Conservation (phyloP, 805 yeast species). For the Dipodascopsis tothii region DNA sequence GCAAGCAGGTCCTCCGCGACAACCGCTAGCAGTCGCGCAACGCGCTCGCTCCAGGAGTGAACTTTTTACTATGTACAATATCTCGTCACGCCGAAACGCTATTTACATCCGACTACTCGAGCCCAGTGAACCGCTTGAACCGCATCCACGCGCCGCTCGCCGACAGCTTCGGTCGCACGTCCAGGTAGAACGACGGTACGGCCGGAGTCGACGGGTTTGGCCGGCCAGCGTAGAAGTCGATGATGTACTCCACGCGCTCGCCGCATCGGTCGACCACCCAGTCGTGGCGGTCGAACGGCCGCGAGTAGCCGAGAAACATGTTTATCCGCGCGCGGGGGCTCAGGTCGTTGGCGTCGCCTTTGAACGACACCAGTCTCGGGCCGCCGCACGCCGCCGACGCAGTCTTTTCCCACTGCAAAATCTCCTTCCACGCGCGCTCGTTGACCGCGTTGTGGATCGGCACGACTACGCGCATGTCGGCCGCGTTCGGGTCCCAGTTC, state of each 20-base stretch:
- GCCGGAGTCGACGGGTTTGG: constrained; percentile 41
- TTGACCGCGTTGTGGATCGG: constrained; percentile 93
- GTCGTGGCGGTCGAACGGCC: constrained; percentile 94
- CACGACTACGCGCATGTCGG: constrained; percentile 82
- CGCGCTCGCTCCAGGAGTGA: no score
- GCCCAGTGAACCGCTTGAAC: constrained; percentile 52
- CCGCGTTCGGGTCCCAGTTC: constrained; percentile 72
- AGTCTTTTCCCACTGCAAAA: constrained; percentile 68
- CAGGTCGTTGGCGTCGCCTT: constrained; percentile 76
- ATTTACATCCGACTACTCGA: constrained; percentile 25
- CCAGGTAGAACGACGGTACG: constrained; percentile 62
- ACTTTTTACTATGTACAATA: not conserved
- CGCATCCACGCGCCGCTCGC: constrained; percentile 76
- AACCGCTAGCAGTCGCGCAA: not conserved
- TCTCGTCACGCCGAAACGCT: no score
- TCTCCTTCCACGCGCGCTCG: constrained; percentile 85
- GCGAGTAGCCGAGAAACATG: constrained; percentile 49
- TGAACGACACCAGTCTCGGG: constrained; percentile 71
- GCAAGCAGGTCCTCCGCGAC: constrained; percentile 3
- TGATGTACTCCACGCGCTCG: constrained; percentile 73
- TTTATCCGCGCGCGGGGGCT: constrained; percentile 83
- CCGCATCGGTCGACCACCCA: constrained; percentile 90
- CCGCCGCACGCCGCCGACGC: constrained; percentile 48
- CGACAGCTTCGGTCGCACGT: constrained; percentile 83
- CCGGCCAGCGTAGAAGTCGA: constrained; percentile 74